These are phyloP conservation scores for Rhodotorula diobovata DNA, from an alignment of 768 basidiomycete genomes.

Conservation along the genomic window DNA sequence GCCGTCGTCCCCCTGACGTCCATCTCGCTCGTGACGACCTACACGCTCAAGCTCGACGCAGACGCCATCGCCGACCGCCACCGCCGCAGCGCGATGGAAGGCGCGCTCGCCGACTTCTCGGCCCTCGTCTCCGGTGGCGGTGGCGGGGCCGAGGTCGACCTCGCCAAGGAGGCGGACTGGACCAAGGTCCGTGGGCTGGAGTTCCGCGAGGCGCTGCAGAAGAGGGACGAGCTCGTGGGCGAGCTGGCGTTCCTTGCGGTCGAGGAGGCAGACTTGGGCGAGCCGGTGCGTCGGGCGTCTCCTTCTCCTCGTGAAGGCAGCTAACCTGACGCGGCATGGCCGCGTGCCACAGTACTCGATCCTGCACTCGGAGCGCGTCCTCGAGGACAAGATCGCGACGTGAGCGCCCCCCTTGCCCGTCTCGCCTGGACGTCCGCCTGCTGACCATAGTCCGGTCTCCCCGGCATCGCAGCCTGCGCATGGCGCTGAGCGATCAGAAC, in stretches of 20 bases:
- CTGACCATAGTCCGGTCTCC: no score
- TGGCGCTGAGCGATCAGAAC: conserved; percentile 91
- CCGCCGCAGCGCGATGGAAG: conserved; percentile 60
- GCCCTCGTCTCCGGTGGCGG: conserved; percentile 53
- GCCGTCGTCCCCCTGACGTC: conserved; percentile 63
- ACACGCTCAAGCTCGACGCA: conserved; percentile 68
- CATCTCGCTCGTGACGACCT: conserved; percentile 68
- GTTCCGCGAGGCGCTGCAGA: conserved; percentile 75
- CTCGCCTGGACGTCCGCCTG: not conserved
- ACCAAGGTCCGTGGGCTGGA: conserved; percentile 73
- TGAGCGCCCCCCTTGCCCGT: not conserved
- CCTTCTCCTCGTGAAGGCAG: no score
- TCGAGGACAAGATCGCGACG: conserved; percentile 65
- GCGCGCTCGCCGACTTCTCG: conserved; percentile 52
- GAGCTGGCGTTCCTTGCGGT: conserved; percentile 49
- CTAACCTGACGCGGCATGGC: conserved; percentile 19
- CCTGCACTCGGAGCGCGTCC: conserved; percentile 68
- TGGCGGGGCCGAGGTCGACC: no score
- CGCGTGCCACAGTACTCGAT: conserved; percentile 59
- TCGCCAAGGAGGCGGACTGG: conserved; percentile 74
- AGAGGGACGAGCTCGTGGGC: conserved; percentile 55
- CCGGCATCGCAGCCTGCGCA: conserved; percentile 55
- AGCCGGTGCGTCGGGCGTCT: conserved; percentile 60
- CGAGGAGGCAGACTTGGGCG: conserved; percentile 55
- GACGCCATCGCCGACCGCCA: conserved; percentile 64